phyloP scores from a whole-genome alignment of 2,329 filamentous ascomycete species.

The Verticillium dahliae region DNA sequence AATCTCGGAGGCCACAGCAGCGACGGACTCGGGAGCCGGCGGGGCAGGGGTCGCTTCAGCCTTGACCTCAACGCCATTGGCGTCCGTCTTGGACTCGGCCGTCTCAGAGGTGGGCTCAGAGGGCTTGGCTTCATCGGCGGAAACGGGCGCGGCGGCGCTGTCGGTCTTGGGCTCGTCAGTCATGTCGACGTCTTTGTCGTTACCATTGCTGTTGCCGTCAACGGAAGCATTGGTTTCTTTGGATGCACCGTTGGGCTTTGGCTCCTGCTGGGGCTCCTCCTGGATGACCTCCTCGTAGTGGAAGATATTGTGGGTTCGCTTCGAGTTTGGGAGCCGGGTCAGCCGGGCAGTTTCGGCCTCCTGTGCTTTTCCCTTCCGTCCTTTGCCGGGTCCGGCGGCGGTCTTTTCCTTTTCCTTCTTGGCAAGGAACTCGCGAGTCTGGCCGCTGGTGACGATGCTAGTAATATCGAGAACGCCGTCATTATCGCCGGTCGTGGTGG shows the following conservation, averaged over 20 bases:
- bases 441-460: slow-evolving; percentile 75
- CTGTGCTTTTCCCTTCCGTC: slow-evolving; percentile 45
- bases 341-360: slow-evolving; percentile 49
- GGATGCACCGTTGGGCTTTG: slow-evolving; percentile 19
- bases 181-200: slow-evolving; percentile 15
- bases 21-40: background rate
- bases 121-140: slow-evolving; percentile 15
- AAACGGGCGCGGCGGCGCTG: slow-evolving; percentile 7
- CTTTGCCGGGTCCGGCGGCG: slow-evolving; percentile 54
- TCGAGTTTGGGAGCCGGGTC: slow-evolving; percentile 62
- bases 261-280: slow-evolving; percentile 38
- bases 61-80: background rate
- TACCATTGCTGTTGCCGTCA: slow-evolving; percentile 3
- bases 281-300: slow-evolving; percentile 63
- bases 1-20: slow-evolving; percentile 4
- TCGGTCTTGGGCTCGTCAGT: slow-evolving; percentile 11
- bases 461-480: slow-evolving; percentile 80
- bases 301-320: slow-evolving; percentile 63
- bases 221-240: background rate
- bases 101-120: slow-evolving; percentile 11
- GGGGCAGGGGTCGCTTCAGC: background rate
- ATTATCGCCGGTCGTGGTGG: slow-evolving; percentile 34
- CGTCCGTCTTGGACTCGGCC: background rate
- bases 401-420: slow-evolving; percentile 80
- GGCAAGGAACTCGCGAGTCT: slow-evolving; percentile 75